Evolutionary conservation across 2,329 filamentous ascomycete species (phyloP).

Genomic region (Akanthomyces lecanii): DNA sequence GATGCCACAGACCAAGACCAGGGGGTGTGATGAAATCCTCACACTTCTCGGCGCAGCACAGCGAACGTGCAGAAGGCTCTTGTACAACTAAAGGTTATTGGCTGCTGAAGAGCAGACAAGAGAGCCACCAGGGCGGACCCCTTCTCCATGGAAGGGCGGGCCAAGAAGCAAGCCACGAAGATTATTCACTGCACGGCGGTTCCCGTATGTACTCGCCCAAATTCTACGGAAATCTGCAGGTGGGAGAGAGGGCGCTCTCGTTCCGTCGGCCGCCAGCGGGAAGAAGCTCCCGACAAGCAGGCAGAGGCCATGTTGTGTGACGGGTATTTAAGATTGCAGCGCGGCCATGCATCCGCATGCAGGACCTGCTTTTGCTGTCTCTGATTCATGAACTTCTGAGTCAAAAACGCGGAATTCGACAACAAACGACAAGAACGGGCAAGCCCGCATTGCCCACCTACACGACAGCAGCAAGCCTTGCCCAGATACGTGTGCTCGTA

Average conservation of each 20-base stretch:
- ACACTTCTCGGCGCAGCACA: no score
- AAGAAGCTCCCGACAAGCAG: not conserved
- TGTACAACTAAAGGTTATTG: not conserved
- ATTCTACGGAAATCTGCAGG: not conserved
- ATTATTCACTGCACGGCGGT: not conserved
- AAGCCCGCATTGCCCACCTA: no score
- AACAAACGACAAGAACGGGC: no score
- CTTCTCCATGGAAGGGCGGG: not conserved
- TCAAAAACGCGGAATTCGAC: no score
- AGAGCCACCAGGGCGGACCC: not conserved
- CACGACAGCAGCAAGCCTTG: no score
- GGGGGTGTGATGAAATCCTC: no score
- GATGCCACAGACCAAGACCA: no score
- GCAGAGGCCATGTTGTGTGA: not conserved
- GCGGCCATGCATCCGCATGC: not conserved
- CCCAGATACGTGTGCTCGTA: no score
- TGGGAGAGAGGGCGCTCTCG: not conserved
- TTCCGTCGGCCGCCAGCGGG: not conserved
- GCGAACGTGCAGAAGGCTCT: no score
- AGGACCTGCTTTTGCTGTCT: not conserved
- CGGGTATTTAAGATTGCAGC: not conserved
- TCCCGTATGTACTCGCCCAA: not conserved
- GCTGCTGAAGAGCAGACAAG: not conserved
- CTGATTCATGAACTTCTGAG: not conserved
- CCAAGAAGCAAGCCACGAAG: not conserved